Conservation (phyloP, 1,284 basidiomycete species). For the Trichosporon sp. region DNA sequence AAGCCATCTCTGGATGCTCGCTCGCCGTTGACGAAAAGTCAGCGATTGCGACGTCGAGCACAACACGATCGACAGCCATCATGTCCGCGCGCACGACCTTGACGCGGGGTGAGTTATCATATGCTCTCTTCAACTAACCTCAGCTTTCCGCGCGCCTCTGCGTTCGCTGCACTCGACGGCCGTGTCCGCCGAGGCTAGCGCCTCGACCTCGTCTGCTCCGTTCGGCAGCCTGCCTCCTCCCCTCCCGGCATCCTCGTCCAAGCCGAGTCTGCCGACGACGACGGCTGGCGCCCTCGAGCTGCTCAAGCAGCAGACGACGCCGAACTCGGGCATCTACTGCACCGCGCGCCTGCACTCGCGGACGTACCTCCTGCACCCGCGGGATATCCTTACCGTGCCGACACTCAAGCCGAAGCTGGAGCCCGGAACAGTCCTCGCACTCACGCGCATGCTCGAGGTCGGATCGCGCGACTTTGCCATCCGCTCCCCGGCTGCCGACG, state of each 20-base stretch:
- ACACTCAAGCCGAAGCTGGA: slow-evolving; percentile 58
- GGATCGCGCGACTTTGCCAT: slow-evolving; percentile 89
- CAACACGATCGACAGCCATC: not conserved
- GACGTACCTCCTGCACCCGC: slow-evolving; percentile 80
- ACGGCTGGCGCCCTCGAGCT: slow-evolving; percentile 44
- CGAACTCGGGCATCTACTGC: slow-evolving; percentile 74
- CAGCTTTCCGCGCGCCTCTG: slow-evolving; percentile 10
- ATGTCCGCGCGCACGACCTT: slow-evolving; percentile 23
- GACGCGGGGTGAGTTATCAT: slow-evolving; percentile 15
- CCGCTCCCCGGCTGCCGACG: slow-evolving; percentile 50
- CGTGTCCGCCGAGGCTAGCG: slow-evolving; percentile 17
- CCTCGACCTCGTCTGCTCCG: slow-evolving; percentile 16
- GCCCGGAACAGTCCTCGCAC: slow-evolving; percentile 73
- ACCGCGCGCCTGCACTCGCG: slow-evolving; percentile 81
- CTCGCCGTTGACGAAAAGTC: not conserved
- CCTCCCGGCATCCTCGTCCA: slow-evolving; percentile 21
- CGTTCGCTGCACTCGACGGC: slow-evolving; percentile 21
- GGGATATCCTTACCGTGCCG: slow-evolving; percentile 87
- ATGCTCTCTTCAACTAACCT: not conserved
- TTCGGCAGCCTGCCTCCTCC: slow-evolving; percentile 33
- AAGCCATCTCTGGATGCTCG: not conserved
- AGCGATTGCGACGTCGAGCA: not conserved
- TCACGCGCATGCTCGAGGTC: slow-evolving; percentile 86
- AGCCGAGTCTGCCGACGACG: slow-evolving; percentile 22
- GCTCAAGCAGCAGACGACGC: slow-evolving; percentile 45